Base-by-base conservation (phyloP, 2,329 filamentous ascomycete genomes). In the Xylariales sp. region DNA sequence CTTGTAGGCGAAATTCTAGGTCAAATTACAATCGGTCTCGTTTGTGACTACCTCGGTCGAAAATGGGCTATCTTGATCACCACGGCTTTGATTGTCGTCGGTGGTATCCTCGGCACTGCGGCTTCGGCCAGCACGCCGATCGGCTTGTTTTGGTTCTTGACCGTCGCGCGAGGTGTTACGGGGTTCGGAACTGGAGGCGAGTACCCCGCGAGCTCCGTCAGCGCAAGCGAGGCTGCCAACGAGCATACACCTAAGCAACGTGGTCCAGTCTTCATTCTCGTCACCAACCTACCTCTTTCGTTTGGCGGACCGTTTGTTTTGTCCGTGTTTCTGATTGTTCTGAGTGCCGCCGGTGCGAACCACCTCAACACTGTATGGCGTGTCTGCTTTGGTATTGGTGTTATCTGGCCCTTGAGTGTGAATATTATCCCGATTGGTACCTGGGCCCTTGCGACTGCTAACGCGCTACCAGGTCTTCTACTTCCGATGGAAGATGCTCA, bases 41-140 rank as follows among this genome's bases (percentile, higher is more conserved):
- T 62, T 4, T 65, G 62, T 23, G 65, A 68, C 46, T 65, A 68
- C 18, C 56, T 68, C 16, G 62, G 65, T 8, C 55, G 65, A 46
- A 68, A 68, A 62, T 65, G 65, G 62, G 65, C 62, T 36, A 68
- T 68, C 10, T n/a, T 68, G 6, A 65, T 68, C 52, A 68, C 65
- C 8, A 68, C 62, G 1, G 50, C 50, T 10, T 16, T 68, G 18
- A 65, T 68, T 30, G 65, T 68, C 30, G 32, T 68, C 45, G 65
- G 65, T 9, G 62, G 65, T 10, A 61, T 68, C 45, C 56, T 68
- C 1, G 65, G 62, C 16, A 68, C 65, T 2, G 65, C 62, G 32
- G 65, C 65, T 3, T 65, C 65, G 10, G 65, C 65, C 14, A 52
- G 48, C 49, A 67, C 65, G 8, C 65, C 65, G 28, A 48, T 64